Conservation (phyloP, 2,329 filamentous ascomycete genomes). For the Chaetomium sp. region DNA sequence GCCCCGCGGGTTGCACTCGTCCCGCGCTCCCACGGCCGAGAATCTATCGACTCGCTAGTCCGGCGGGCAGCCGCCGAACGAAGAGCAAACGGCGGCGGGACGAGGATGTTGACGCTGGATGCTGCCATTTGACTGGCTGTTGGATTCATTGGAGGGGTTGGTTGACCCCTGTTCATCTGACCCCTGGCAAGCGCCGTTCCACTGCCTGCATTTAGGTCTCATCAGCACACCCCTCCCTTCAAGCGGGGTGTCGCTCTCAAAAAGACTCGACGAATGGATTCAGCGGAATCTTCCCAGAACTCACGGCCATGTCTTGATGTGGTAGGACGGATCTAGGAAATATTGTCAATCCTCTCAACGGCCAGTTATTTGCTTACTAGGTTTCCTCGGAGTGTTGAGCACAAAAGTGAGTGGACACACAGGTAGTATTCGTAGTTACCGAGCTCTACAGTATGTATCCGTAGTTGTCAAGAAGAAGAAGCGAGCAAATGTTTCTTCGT, state of each 20-base stretch:
- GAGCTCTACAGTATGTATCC: too few relatives aligned
- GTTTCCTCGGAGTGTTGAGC: background rate
- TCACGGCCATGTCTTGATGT: background rate
- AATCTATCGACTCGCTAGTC: constrained; percentile 26
- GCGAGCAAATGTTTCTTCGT: background rate
- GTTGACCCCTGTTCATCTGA: constrained; percentile 27
- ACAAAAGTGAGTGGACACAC: background rate
- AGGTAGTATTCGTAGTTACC: background rate
- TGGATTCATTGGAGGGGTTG: constrained; percentile 30
- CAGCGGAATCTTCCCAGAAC: background rate
- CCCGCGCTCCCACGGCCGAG: constrained; percentile 13
- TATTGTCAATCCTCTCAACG: background rate
- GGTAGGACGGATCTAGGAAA: background rate
- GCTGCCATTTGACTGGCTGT: constrained; percentile 26
- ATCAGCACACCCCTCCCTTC: constrained; percentile 5
- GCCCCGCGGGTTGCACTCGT: constrained; percentile 12
- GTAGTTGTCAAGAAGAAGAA: too few relatives aligned
- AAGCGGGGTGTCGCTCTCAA: background rate
- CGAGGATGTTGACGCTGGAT: constrained; percentile 19
- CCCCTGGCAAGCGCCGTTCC: constrained; percentile 33
- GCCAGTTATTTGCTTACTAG: background rate
- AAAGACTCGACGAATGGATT: background rate
- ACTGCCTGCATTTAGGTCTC: constrained; percentile 10
- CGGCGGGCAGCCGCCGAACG: constrained; percentile 32
- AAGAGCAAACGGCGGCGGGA: constrained; percentile 27